Percentiles rank a stretch among this genome's conserved stretches.
phyloP scores from a whole-genome alignment of 2,329 filamentous ascomycete species.

The Fusarium torulosum region DNA sequence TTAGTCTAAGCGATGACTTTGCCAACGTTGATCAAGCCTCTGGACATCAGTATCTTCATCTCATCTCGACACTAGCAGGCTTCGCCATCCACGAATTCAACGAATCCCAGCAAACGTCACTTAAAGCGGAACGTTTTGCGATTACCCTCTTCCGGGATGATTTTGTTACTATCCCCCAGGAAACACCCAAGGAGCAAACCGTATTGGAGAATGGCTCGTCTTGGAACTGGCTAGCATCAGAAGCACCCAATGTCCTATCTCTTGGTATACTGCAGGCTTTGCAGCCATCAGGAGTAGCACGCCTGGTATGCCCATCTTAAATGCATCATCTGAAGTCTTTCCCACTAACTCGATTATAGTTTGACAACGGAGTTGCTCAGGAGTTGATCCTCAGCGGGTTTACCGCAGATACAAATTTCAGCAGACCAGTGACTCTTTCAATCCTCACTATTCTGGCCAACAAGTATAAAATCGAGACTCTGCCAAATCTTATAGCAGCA shows the following conservation, averaged over 20 bases:
- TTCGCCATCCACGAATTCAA: conserved; percentile 55
- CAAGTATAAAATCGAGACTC: conserved; percentile 57
- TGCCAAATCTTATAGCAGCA: conserved; percentile 44
- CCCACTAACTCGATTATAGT: conserved; percentile 47
- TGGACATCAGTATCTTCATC: conserved; percentile 54
- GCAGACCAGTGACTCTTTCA: conserved; percentile 50
- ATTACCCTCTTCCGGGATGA: conserved; percentile 56
- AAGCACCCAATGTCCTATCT: conserved; percentile 53
- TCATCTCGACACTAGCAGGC: conserved; percentile 54
- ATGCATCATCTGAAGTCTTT: conserved; percentile 6
- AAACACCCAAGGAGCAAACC: conserved; percentile 16
- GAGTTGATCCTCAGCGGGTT: conserved; percentile 51
- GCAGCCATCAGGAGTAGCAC: conserved; percentile 51
- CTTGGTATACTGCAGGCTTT: conserved; percentile 57
- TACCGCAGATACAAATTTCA: conserved; percentile 30
- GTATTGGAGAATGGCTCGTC: conserved; percentile 36
- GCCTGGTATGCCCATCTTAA: conserved; percentile 50
- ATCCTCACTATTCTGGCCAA: conserved; percentile 60
- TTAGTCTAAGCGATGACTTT: conserved; percentile 53
- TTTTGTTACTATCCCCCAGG: conserved; percentile 36
- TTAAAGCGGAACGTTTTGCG: conserved; percentile 52
- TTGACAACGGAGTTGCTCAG: conserved; percentile 54
- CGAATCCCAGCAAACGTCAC: conserved; percentile 53
- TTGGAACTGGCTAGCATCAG: conserved; percentile 52
- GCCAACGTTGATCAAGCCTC: conserved; percentile 43